Evolutionary conservation across 1,284 basidiomycete species (phyloP), one percentile per base, ranked within the genome.

Genomic region (Irpex sp.): DNA sequence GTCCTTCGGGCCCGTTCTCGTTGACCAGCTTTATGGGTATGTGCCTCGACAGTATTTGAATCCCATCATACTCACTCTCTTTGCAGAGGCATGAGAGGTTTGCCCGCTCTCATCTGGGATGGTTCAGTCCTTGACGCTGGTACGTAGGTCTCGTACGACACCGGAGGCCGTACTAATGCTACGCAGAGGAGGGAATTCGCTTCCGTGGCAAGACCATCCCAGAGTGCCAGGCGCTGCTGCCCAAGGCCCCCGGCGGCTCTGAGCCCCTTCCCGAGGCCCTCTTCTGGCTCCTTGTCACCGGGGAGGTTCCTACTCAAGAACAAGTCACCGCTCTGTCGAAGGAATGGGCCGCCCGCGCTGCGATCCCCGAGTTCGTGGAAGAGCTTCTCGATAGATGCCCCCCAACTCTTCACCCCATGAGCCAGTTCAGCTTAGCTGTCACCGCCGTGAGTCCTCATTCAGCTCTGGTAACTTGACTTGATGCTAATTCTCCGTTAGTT

Each of bases 231-330:
- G 79, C 83, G 56, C 81, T 86, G 60, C 88, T 98, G 59, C 95
- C 95, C 66, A 94, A 89, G 75, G 94, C 95, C 17, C 90, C 92
- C 50, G 94, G 93, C 67, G 94, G 94, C 64, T 82, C 85, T 13
- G 95, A 98, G 77, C 95, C 95, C 68, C 87, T 97, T 65, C 95
- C 95, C 33, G 95, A 98, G 76, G 91, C 85, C 73, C 90, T 98
- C 70, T 97, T 98, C 83, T 98, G 95, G 95, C 87, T 96, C 65
- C 85, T 98, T 67, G 78, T 97, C 68, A 98, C 95, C 53, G 95
- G 95, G 62, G 94, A 97, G 80, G 83, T 97, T 70, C 95, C 95
- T 49, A 94, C 93, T 58, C 82, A 85, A 67, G 94, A 93, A 72
- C 95, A 98, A 76, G 92, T 95, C 71, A 75, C 84, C 66, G 86